Evolutionary conservation across 148 eudicot species (phyloP).

Genomic region (Nyssa sinensis): DNA sequence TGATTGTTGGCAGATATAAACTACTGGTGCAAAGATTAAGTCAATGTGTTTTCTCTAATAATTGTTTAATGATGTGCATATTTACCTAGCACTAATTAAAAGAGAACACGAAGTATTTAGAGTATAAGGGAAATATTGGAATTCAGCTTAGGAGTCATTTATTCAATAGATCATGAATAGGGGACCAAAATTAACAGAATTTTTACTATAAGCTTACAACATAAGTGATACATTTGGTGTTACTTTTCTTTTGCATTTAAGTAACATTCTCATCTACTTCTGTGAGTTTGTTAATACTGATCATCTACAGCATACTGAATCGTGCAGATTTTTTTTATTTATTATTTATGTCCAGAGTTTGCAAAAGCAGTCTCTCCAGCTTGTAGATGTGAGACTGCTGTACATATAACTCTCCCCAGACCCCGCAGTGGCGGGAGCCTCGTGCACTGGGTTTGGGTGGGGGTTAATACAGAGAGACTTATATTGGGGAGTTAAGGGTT

Average conservation of each 20-base stretch:
- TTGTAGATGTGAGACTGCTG: too few relatives aligned
- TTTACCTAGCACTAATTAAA: constrained; percentile 5
- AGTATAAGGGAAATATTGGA: not conserved
- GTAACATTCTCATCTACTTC: constrained; percentile 1
- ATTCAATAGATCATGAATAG: not conserved
- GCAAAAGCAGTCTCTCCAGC: too few relatives aligned
- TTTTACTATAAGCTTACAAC: not conserved
- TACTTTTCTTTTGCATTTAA: not conserved
- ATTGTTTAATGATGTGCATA: not conserved
- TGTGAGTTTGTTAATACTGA: not conserved
- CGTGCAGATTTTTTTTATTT: too few relatives aligned
- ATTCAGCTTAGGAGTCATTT: not conserved
- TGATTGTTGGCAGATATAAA: not conserved
- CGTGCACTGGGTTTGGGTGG: too few relatives aligned
- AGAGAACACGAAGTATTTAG: not conserved
- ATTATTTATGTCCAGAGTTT: too few relatives aligned
- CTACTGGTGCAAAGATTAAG: not conserved
- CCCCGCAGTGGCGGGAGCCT: too few relatives aligned
- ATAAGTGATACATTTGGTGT: not conserved
- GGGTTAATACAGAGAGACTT: not conserved
- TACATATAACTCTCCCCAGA: too few relatives aligned
- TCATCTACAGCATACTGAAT: not conserved
- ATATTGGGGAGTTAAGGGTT: not conserved
- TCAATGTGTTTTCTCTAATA: not conserved
- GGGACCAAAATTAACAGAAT: not conserved